Conservation (phyloP, 2,329 filamentous ascomycete species). For the Harringtonia aguacate region DNA sequence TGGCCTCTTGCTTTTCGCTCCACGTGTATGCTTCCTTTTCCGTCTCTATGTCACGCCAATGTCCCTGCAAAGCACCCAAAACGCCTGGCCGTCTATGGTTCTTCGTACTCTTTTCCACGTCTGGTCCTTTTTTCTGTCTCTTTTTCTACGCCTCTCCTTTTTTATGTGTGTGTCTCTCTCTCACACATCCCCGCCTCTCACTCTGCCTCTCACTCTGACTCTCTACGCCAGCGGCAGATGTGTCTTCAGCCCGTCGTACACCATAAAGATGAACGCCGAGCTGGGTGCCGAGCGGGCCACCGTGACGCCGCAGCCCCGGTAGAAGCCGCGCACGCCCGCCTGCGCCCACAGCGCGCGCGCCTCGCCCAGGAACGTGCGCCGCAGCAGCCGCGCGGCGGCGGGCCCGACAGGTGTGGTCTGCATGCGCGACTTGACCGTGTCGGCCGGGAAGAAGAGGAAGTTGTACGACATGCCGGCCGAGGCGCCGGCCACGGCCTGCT, state of each 20-base stretch:
- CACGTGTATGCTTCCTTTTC: too few relatives aligned
- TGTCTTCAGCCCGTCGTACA: constrained; percentile 78
- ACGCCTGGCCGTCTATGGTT: too few relatives aligned
- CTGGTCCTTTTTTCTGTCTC: too few relatives aligned
- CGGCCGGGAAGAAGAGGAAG: constrained; percentile 92
- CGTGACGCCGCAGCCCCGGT: constrained; percentile 91
- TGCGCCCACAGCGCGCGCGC: constrained; percentile 66
- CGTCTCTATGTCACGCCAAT: too few relatives aligned
- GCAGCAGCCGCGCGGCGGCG: constrained; percentile 28
- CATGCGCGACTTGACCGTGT: constrained; percentile 96
- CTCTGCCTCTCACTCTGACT: too few relatives aligned
- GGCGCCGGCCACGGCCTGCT: constrained; percentile 81
- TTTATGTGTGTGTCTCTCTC: too few relatives aligned
- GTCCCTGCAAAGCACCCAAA: too few relatives aligned
- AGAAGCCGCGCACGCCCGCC: constrained; percentile 74
- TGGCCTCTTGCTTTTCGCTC: too few relatives aligned
- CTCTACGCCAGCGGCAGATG: constrained; percentile 41
- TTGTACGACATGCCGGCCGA: constrained; percentile 90
- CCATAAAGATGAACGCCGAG: constrained; percentile 95
- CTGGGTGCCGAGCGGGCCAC: constrained; percentile 80
- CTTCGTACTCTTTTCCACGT: too few relatives aligned
- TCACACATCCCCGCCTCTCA: too few relatives aligned
- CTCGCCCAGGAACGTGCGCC: constrained; percentile 61
- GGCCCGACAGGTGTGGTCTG: constrained; percentile 67
- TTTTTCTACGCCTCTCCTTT: too few relatives aligned